phyloP scores from a whole-genome alignment of 1,139 yeast genomes.

The Magnusiomyces paraingens region DNA sequence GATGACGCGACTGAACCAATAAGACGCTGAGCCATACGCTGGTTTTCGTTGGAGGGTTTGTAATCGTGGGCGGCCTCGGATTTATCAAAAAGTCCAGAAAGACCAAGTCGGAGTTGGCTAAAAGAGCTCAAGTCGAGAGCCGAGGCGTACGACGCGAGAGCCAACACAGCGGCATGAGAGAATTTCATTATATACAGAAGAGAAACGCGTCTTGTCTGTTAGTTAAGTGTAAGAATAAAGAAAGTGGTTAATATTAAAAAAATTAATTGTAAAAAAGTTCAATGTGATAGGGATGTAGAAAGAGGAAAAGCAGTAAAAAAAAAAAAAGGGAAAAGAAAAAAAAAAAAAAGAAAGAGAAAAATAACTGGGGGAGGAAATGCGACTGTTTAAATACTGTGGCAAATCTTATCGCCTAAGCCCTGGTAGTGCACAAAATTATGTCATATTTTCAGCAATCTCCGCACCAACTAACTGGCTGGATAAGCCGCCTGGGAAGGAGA shows the following conservation, averaged over 20 bases:
- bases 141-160: constrained; percentile 3
- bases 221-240: background rate
- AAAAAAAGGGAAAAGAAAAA: constrained; percentile 6
- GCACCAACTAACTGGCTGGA: background rate
- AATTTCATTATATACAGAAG: constrained; percentile 1
- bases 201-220: background rate
- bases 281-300: background rate
- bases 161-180: background rate
- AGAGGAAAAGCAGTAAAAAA: constrained; percentile 5
- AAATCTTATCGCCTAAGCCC: background rate
- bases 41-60: constrained; percentile 5
- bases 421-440: background rate
- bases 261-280: background rate
- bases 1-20: constrained; percentile 22
- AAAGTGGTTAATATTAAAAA: background rate
- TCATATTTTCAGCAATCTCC: background rate
- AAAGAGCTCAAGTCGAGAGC: constrained; percentile 5
- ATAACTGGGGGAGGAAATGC: constrained; percentile 1
- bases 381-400: background rate
- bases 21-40: constrained; percentile 8
- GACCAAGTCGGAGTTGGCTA: constrained; percentile 3
- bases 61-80: background rate
- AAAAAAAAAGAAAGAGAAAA: constrained; percentile 3
- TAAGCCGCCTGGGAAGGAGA: too few relatives aligned
- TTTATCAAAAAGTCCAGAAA: background rate